Percentiles rank a stretch among this genome's conserved stretches.
phyloP scores from a whole-genome alignment of 768 basidiomycete species.

The Phylloporus arenicola region DNA sequence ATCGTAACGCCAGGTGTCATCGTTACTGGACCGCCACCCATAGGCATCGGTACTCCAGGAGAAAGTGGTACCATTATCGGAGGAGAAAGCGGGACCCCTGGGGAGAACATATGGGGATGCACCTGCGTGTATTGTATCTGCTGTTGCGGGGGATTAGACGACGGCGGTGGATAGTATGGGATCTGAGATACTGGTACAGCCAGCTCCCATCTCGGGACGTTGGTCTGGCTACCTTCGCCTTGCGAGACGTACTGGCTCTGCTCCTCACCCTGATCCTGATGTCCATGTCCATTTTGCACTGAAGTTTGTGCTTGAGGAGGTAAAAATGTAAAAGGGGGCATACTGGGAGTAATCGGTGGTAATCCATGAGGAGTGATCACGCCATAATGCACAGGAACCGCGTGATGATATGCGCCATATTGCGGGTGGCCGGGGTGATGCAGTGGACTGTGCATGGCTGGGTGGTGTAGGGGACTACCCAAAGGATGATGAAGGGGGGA shows the following conservation, averaged over 20 bases:
- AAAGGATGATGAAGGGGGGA: conserved; percentile 38
- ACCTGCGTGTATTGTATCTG: conserved; percentile 22
- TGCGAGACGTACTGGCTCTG: neutral
- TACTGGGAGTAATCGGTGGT: conserved; percentile 94
- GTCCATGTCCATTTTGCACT: conserved; percentile 15
- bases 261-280: conserved; percentile 3
- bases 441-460: conserved; percentile 26
- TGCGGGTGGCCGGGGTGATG: conserved; percentile 29
- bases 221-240: conserved; percentile 5
- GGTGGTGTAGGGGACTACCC: conserved; percentile 30
- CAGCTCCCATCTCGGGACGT: conserved; percentile 5
- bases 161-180: conserved; percentile 10
- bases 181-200: conserved; percentile 6
- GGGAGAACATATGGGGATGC: conserved; percentile 26
- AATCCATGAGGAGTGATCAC: conserved; percentile 70
- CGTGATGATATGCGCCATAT: conserved; percentile 24
- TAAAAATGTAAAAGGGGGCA: conserved; percentile 91
- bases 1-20: conserved; percentile 49
- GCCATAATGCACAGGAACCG: conserved; percentile 23
- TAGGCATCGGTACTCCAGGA: conserved; percentile 13
- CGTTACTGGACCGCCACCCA: conserved; percentile 19
- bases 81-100: conserved; percentile 29
- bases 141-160: conserved; percentile 13
- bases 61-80: conserved; percentile 27
- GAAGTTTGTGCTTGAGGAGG: conserved; percentile 38